Conservation (phyloP, 1,139 yeast genomes). For the Scheffersomyces illinoinensis region DNA sequence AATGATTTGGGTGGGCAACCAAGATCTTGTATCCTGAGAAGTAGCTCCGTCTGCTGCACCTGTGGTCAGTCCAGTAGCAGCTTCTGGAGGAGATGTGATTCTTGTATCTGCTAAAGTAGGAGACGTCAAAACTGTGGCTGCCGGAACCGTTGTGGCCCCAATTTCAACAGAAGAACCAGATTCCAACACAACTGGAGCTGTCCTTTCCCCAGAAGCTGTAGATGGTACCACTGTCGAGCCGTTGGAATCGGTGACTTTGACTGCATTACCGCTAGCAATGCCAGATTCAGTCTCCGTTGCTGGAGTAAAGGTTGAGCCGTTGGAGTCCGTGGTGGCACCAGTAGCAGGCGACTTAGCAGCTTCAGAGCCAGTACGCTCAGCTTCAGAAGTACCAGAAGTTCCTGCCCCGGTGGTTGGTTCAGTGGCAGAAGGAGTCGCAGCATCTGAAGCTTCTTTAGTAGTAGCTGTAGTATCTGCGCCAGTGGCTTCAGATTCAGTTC, state of each 20-base stretch:
- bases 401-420: neutral
- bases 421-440: neutral
- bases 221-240: neutral
- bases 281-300: neutral
- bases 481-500: neutral
- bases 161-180: neutral
- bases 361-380: neutral
- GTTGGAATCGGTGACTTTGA: neutral
- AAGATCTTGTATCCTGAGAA: constrained; percentile 15
- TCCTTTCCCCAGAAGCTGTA: neutral
- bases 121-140: constrained; percentile 1
- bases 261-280: neutral
- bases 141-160: neutral
- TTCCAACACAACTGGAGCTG: neutral
- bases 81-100: constrained; percentile 17
- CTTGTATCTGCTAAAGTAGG: neutral
- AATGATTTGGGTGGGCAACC: constrained; percentile 54
- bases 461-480: neutral
- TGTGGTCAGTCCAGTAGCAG: constrained; percentile 17
- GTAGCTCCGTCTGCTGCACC: constrained; percentile 17
- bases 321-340: constrained; percentile 2
- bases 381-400: neutral
- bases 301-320: neutral
- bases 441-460: neutral
- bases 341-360: neutral